Evolutionary conservation across 345 rosid genomes (phyloP).

Genomic region (Ceriops tagal): DNA sequence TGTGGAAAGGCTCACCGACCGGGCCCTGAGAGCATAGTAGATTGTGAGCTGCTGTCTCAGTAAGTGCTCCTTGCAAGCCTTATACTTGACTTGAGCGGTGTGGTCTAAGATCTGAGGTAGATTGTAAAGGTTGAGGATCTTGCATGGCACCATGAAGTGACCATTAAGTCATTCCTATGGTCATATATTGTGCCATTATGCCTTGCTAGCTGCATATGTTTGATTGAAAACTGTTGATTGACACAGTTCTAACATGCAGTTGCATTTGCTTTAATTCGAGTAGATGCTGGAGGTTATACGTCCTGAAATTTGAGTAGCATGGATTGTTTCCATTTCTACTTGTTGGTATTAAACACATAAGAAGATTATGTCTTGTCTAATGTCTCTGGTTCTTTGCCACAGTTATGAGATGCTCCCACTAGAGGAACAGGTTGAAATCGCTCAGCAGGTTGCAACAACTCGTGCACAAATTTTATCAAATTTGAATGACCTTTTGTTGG

Average conservation of each 20-base stretch:
- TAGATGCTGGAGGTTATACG: neutral
- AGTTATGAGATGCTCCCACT: conserved; percentile 88
- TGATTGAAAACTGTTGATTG: too few species aligned
- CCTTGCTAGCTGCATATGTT: neutral
- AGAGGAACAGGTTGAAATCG: conserved; percentile 86
- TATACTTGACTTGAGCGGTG: neutral
- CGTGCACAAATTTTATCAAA: conserved; percentile 74
- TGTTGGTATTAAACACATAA: neutral
- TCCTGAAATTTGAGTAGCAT: neutral
- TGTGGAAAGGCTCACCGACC: conserved; percentile 84
- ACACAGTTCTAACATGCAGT: too few species aligned
- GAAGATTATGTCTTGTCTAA: neutral
- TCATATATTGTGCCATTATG: neutral
- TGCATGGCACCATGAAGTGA: too few species aligned
- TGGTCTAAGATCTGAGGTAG: conserved; percentile 1
- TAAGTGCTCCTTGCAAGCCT: conserved; percentile 40
- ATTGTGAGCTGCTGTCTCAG: conserved; percentile 89
- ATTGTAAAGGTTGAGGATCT: neutral
- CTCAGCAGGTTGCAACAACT: conserved; percentile 81
- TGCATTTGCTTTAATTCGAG: neutral
- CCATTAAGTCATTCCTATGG: too few species aligned
- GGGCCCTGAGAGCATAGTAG: conserved; percentile 95
- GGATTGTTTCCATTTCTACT: neutral
- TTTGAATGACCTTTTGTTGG: conserved; percentile 73
- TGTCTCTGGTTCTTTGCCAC: conserved; percentile 25